Evolutionary conservation across 2,329 filamentous ascomycete genomes (phyloP).

Genomic region (Fusarium mangiferae): DNA sequence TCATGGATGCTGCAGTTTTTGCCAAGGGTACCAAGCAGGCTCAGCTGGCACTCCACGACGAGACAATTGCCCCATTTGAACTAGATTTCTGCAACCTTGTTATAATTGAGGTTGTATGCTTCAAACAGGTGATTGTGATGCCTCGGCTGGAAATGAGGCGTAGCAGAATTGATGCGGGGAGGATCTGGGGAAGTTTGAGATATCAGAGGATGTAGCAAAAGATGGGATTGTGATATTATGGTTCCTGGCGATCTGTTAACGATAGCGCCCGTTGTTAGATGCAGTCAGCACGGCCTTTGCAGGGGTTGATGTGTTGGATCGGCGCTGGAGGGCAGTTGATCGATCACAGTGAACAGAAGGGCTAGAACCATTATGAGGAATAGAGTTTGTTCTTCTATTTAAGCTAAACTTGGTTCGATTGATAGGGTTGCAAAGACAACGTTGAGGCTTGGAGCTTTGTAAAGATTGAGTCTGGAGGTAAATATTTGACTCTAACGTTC

Average conservation of each 20-base stretch:
- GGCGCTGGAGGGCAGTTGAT: background rate
- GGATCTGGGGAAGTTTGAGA: constrained; percentile 16
- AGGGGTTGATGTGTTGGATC: constrained; percentile 3
- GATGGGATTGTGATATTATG: background rate
- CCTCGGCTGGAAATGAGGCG: constrained; percentile 9
- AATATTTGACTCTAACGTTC: background rate
- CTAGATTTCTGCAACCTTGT: background rate
- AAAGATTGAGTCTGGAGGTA: background rate
- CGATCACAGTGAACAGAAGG: background rate
- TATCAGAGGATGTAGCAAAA: background rate
- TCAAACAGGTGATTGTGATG: background rate
- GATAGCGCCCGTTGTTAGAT: background rate
- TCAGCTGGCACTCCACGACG: background rate
- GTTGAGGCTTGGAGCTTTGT: background rate
- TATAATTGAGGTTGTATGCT: background rate
- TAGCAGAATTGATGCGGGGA: background rate
- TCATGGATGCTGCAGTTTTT: background rate
- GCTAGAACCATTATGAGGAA: background rate
- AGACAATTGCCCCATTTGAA: background rate
- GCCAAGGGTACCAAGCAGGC: background rate
- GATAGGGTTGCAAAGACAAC: background rate
- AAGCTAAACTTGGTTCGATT: background rate
- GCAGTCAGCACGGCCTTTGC: constrained; percentile 10
- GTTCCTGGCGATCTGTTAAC: constrained; percentile 15
- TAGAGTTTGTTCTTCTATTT: background rate